Evolutionary conservation across 495 filamentous ascomycete species (phyloP).

Genomic region (Trichodelitschia bisporula): DNA sequence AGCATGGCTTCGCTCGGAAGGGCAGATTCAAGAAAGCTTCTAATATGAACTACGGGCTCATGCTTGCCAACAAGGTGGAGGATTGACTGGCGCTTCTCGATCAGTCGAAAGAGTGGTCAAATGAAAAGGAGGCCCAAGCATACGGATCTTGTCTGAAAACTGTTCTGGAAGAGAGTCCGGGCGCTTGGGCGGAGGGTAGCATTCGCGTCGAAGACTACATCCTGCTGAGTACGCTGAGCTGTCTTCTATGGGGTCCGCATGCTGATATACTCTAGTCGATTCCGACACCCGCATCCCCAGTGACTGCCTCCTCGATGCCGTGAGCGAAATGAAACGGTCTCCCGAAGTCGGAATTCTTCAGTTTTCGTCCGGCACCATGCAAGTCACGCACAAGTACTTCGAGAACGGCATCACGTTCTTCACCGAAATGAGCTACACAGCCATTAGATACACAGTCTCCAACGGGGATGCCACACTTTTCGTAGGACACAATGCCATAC

Average conservation of each 20-base stretch:
- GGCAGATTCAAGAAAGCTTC: constrained; percentile 45
- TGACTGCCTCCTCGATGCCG: constrained; percentile 55
- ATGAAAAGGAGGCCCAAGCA: constrained; percentile 41
- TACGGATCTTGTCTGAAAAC: constrained; percentile 35
- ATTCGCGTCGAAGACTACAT: constrained; percentile 64
- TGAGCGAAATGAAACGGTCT: constrained; percentile 56
- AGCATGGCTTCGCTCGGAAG: constrained; percentile 25
- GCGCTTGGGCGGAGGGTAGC: constrained; percentile 61
- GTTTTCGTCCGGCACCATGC: constrained; percentile 62
- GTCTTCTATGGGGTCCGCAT: neutral
- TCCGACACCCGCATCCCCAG: constrained; percentile 49
- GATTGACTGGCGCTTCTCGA: constrained; percentile 33
- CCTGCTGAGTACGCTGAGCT: constrained; percentile 20
- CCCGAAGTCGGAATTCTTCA: constrained; percentile 65
- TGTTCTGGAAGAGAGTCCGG: constrained; percentile 35
- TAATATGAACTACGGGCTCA: constrained; percentile 66
- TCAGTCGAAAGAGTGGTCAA: constrained; percentile 35
- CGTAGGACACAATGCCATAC: constrained; percentile 16
- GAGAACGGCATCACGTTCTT: constrained; percentile 21
- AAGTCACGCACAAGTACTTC: constrained; percentile 25
- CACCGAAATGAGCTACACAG: constrained; percentile 20
- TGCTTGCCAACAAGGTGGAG: constrained; percentile 52
- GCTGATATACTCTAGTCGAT: constrained; percentile 21
- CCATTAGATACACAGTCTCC: constrained; percentile 17
- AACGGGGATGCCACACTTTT: constrained; percentile 19